phyloP scores from a whole-genome alignment of 2,329 filamentous ascomycete species.

The Cercospora berteroae region DNA sequence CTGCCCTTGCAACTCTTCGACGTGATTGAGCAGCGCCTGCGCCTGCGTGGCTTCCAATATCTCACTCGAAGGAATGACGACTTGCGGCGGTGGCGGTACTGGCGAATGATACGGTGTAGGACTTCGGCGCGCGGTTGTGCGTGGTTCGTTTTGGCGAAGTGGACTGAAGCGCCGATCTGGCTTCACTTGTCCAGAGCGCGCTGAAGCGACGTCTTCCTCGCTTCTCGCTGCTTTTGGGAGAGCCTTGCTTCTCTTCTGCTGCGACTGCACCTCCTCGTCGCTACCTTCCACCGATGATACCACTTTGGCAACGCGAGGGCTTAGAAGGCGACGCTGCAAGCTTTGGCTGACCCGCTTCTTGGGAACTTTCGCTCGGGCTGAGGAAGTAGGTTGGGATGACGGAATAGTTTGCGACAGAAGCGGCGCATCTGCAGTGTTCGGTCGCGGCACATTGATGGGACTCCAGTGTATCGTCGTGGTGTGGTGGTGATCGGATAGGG shows the following conservation, averaged over 20 bases:
- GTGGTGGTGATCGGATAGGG: background rate
- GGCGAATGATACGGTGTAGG: constrained; percentile 1
- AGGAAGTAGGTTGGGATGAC: background rate
- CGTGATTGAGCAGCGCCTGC: constrained; percentile 3
- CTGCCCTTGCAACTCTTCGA: background rate
- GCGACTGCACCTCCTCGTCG: constrained; percentile 2
- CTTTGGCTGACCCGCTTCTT: constrained; percentile 5
- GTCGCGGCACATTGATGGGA: background rate
- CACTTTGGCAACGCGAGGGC: background rate
- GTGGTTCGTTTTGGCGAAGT: background rate
- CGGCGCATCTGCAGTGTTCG: background rate
- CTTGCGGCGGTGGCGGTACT: background rate
- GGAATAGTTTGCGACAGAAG: background rate
- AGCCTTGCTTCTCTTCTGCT: constrained; percentile 5
- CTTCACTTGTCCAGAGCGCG: background rate
- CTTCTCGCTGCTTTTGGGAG: constrained; percentile 5
- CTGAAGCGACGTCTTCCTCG: background rate
- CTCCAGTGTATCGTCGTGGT: constrained; percentile 3
- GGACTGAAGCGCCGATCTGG: background rate
- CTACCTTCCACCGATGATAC: background rate
- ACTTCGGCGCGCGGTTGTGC: background rate
- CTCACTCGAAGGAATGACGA: constrained; percentile 6
- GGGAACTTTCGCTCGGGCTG: background rate
- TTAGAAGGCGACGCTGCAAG: constrained; percentile 2
- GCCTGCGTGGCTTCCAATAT: constrained; percentile 4